Conservation (phyloP, 192 early-diverging fungal species). For the Rhizophagus clarus region DNA sequence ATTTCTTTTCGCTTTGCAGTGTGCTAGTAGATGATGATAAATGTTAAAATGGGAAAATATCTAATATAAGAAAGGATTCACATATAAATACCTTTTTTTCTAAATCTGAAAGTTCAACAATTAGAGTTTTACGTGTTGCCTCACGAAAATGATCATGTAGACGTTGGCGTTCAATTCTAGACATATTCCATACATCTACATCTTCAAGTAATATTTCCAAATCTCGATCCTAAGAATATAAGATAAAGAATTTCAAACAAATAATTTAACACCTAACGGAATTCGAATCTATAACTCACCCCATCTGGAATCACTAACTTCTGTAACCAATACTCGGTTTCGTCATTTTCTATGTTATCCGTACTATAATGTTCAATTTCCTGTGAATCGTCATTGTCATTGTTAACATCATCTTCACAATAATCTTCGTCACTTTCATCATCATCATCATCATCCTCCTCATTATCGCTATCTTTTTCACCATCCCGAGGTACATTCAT, state of each 20-base stretch:
- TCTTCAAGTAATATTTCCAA: conserved; percentile 18
- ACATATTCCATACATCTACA: conserved; percentile 29
- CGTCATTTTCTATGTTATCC: not conserved
- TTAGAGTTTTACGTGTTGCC: not conserved
- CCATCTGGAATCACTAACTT: not conserved
- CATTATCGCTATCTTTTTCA: not conserved
- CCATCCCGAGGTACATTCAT: not conserved
- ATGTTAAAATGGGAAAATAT: not conserved
- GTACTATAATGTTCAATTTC: not conserved
- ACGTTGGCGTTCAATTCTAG: conserved; percentile 5
- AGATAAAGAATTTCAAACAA: not conserved
- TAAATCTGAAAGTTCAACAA: not conserved
- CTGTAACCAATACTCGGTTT: not conserved
- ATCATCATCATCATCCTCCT: not conserved
- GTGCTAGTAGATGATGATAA: not conserved
- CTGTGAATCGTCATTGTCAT: not conserved
- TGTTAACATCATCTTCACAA: not conserved
- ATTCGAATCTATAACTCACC: not conserved
- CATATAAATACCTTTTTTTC: not conserved
- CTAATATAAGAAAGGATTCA: not conserved
- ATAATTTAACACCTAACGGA: not conserved
- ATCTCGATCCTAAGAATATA: not conserved
- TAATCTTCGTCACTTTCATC: not conserved
- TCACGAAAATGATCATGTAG: conserved; percentile 14
- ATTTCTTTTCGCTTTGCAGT: conserved; percentile 7